phyloP scores from a whole-genome alignment of 345 rosid genomes.

The Aethionema arabicum region DNA sequence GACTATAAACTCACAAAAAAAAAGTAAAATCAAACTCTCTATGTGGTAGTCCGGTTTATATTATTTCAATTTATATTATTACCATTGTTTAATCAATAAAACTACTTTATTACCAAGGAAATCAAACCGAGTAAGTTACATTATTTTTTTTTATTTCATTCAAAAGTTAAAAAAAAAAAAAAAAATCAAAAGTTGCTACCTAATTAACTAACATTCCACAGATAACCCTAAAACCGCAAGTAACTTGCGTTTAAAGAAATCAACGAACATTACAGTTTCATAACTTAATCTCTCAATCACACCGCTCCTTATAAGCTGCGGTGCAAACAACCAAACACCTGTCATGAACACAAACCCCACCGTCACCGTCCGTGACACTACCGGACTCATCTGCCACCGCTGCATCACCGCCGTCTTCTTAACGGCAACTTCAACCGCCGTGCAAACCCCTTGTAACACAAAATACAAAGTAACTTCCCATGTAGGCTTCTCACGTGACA shows the following conservation, averaged over 20 bases:
- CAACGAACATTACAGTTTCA: constrained; percentile 15
- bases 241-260: not conserved
- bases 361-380: constrained; percentile 29
- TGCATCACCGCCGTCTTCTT: constrained; percentile 21
- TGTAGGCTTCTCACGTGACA: constrained; percentile 34
- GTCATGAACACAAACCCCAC: constrained; percentile 39
- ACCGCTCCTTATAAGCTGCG: constrained; percentile 34
- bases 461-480: constrained; percentile 44
- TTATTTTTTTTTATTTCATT: too few relatives aligned
- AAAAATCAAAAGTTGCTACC: too few relatives aligned
- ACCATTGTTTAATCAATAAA: too few relatives aligned
- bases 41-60: too few relatives aligned
- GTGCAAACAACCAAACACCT: constrained; percentile 39
- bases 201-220: too few relatives aligned
- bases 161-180: too few relatives aligned
- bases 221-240: not conserved
- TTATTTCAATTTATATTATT: too few relatives aligned
- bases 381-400: constrained; percentile 30
- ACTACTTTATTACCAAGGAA: too few relatives aligned
- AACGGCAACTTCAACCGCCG: constrained; percentile 34
- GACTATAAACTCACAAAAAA: too few relatives aligned
- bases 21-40: too few relatives aligned
- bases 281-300: constrained; percentile 8
- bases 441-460: constrained; percentile 38
- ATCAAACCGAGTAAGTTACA: too few relatives aligned